Percentiles rank a stretch among this genome's conserved stretches.
Conservation (phyloP, 2,329 filamentous ascomycete genomes). For the Fusarium algeriense region DNA sequence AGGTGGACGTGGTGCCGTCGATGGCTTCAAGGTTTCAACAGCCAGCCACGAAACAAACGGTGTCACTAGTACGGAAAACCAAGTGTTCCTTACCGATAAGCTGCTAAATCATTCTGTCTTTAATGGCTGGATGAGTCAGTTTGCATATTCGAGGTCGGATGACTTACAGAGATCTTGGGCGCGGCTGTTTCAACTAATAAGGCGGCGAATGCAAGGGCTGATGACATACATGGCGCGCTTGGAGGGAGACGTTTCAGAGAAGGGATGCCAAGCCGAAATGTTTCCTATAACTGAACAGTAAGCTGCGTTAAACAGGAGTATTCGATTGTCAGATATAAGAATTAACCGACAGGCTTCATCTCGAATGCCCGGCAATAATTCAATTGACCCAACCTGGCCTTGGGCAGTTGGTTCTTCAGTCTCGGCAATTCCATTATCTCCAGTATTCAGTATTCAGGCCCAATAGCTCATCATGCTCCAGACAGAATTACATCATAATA, state of each 20-base stretch:
- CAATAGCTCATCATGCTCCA: fast-evolving
- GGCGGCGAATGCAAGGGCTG: constrained; percentile 19
- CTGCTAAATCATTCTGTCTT: neutral
- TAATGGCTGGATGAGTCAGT: neutral
- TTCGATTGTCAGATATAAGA: neutral
- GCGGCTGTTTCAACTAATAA: constrained; percentile 26
- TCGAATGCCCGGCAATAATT: neutral
- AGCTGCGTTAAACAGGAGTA: neutral
- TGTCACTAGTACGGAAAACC: neutral
- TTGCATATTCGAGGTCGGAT: neutral
- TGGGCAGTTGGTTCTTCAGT: neutral
- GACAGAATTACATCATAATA: neutral
- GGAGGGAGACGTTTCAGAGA: neutral
- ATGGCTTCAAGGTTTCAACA: constrained; percentile 26
- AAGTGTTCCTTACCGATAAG: neutral
- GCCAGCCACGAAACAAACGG: neutral
- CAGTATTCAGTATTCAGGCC: neutral
- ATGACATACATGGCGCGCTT: constrained; percentile 27
- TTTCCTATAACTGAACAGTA: neutral
- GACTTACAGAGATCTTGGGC: neutral
- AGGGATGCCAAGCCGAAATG: neutral
- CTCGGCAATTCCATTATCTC: neutral
- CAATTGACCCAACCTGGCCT: too few relatives aligned
- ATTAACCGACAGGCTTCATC: neutral
- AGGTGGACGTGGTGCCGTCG: neutral